Percentiles rank a stretch among this genome's conserved stretches.
phyloP scores from a whole-genome alignment of 805 yeast genomes.

The Pichia membranifaciens region DNA sequence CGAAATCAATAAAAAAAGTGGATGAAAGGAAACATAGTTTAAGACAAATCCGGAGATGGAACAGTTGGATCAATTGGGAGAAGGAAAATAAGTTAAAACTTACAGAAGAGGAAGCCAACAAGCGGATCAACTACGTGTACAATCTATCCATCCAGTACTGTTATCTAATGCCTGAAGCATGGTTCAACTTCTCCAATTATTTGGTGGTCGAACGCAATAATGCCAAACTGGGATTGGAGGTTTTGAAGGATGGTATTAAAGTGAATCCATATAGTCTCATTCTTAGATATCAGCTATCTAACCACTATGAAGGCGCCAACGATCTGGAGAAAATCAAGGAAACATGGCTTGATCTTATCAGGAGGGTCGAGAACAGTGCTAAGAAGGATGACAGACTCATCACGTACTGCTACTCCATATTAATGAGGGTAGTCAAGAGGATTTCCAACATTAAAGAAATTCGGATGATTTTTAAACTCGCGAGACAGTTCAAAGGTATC shows the following conservation, averaged over 20 bases:
- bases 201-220: conserved; percentile 15
- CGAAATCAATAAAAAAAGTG: conserved; percentile 26
- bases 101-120: conserved; percentile 41
- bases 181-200: conserved; percentile 54
- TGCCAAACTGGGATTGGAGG: conserved; percentile 29
- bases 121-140: conserved; percentile 66
- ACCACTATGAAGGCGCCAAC: conserved; percentile 55
- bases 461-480: conserved; percentile 61
- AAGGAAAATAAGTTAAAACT: conserved; percentile 60
- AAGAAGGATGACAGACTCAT: conserved; percentile 25
- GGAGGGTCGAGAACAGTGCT: conserved; percentile 26
- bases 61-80: conserved; percentile 77
- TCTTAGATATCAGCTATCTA: conserved; percentile 62
- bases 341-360: conserved; percentile 46
- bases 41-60: conserved; percentile 54
- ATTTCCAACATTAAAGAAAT: conserved; percentile 45
- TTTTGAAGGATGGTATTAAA: conserved; percentile 48
- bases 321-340: conserved; percentile 45
- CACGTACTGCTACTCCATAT: conserved; percentile 62
- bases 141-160: conserved; percentile 59
- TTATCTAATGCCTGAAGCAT: conserved; percentile 64
- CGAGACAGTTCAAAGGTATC: conserved; percentile 55
- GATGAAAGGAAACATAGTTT: conserved; percentile 18
- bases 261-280: conserved; percentile 69
- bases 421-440: conserved; percentile 69